Percentiles rank a stretch among this genome's conserved stretches.
Conservation (phyloP, 257 asterid species). For the Nicotiana paniculata region DNA sequence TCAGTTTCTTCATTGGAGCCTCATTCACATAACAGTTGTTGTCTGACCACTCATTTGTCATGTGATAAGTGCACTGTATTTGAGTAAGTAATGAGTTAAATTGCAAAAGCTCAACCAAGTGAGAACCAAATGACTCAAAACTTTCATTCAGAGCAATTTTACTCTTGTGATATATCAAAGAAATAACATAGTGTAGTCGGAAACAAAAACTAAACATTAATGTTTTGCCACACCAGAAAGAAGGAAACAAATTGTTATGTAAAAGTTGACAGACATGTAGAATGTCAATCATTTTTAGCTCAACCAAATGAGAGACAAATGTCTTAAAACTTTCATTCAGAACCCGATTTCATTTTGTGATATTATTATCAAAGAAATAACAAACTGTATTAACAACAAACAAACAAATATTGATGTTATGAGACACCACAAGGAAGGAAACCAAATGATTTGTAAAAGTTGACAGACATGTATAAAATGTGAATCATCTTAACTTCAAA, state of each 20-base stretch:
- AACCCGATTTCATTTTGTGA: too few relatives aligned
- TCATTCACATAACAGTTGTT: constrained; percentile 34
- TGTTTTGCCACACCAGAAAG: not conserved
- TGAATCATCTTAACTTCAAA: too few relatives aligned
- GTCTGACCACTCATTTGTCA: constrained; percentile 32
- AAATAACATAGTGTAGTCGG: not conserved
- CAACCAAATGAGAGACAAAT: not conserved
- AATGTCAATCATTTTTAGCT: not conserved
- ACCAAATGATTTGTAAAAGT: too few relatives aligned
- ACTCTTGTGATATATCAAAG: not conserved
- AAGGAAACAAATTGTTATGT: not conserved
- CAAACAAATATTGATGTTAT: too few relatives aligned
- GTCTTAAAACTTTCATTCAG: too few relatives aligned
- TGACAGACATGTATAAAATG: too few relatives aligned
- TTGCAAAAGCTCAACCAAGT: not conserved
- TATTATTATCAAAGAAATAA: too few relatives aligned
- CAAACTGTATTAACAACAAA: too few relatives aligned
- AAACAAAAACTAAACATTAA: too few relatives aligned
- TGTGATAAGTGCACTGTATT: constrained; percentile 50
- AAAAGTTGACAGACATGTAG: not conserved
- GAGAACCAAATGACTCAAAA: not conserved
- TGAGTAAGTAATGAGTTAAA: not conserved
- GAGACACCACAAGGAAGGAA: too few relatives aligned
- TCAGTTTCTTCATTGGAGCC: constrained; percentile 70
- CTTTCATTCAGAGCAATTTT: not conserved